Evolutionary conservation across 2,329 filamentous ascomycete species (phyloP).

Genomic region (Biscogniauxia sp.): DNA sequence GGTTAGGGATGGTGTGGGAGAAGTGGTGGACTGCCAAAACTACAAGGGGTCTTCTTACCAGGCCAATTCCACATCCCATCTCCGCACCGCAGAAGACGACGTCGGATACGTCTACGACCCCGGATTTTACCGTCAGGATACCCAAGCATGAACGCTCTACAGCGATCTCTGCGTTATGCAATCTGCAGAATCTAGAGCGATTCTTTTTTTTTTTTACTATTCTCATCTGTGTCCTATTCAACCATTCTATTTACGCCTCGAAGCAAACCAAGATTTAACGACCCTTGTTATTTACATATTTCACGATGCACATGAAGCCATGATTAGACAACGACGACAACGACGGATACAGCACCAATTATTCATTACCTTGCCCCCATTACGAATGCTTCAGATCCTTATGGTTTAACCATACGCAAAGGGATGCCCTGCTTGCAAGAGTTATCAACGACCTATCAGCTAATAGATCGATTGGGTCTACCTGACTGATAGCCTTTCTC

Average conservation of each 20-base stretch:
- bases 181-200: not conserved
- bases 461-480: not conserved
- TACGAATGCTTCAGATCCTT: not conserved
- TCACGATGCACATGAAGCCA: conserved; percentile 1
- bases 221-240: not conserved
- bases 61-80: not conserved
- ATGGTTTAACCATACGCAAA: not conserved
- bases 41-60: conserved; percentile 37
- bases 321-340: not conserved
- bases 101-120: not conserved
- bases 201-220: not conserved
- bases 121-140: not conserved
- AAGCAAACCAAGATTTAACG: conserved; percentile 1
- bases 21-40: conserved; percentile 49
- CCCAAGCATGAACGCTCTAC: not conserved
- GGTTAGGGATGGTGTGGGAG: conserved; percentile 57
- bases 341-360: not conserved
- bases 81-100: not conserved
- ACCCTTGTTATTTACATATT: conserved; percentile 1
- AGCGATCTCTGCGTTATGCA: not conserved
- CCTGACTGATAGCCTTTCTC: not conserved
- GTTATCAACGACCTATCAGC: not conserved
- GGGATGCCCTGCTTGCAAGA: not conserved
- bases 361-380: not conserved
- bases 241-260: not conserved